These are phyloP conservation scores for Moesziomyces parantarcticus DNA, from an alignment of 1,284 basidiomycete genomes.

Conservation along the genomic window DNA sequence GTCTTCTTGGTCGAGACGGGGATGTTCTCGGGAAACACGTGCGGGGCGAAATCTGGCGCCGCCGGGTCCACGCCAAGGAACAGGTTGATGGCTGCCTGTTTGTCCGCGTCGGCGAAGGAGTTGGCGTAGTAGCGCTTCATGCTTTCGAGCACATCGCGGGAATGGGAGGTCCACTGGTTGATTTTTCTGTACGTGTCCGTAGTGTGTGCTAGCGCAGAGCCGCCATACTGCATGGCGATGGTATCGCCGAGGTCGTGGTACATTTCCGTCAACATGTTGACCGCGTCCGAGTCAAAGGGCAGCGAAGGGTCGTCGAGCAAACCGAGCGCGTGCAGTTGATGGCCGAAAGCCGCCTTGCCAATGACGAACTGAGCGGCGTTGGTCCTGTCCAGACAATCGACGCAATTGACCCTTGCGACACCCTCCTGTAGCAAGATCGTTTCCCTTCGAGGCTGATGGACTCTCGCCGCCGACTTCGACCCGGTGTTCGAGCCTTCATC, in stretches of 20 bases:
- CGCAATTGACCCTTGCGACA: slow-evolving; percentile 73
- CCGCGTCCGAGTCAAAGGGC: slow-evolving; percentile 92
- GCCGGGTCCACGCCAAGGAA: slow-evolving; percentile 81
- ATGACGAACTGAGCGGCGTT: slow-evolving; percentile 99
- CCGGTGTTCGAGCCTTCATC: not conserved
- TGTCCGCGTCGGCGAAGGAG: slow-evolving; percentile 87
- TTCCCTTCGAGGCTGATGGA: slow-evolving; percentile 16
- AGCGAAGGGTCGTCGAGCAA: slow-evolving; percentile 78
- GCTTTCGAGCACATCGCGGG: slow-evolving; percentile 95
- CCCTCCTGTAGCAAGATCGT: slow-evolving; percentile 87
- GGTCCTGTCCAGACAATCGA: slow-evolving; percentile 92
- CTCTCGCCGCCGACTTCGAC: not conserved
- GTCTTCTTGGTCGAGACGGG: slow-evolving; percentile 6
- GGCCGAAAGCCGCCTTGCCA: slow-evolving; percentile 91
- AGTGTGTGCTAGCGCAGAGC: slow-evolving; percentile 91
- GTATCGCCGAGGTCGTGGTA: slow-evolving; percentile 79
- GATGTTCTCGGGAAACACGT: slow-evolving; percentile 31
- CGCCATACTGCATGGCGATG: slow-evolving; percentile 81
- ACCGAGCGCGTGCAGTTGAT: slow-evolving; percentile 94
- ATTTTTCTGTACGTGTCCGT: slow-evolving; percentile 96
- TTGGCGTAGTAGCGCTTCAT: slow-evolving; percentile 96
- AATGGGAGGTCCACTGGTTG: slow-evolving; percentile 95
- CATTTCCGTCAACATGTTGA: slow-evolving; percentile 98
- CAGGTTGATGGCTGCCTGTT: slow-evolving; percentile 95
- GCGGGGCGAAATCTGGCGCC: slow-evolving; percentile 37